Evolutionary conservation across 1,284 basidiomycete species (phyloP).

Genomic region (Puccinia polysora): DNA sequence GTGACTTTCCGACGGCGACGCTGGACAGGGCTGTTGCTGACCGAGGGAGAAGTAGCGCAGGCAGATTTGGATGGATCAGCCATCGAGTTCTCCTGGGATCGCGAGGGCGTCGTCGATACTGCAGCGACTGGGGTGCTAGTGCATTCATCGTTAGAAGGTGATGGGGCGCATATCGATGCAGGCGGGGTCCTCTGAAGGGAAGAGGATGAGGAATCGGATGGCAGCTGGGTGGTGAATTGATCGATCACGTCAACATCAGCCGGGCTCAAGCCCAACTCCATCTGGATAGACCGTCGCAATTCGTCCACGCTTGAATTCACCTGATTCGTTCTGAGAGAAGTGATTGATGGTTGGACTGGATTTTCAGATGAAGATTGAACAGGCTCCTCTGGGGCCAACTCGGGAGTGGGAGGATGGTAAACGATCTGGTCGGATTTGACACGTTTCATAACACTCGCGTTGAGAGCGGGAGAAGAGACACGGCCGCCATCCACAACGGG

Average conservation of each 20-base stretch:
- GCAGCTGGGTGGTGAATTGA: not conserved
- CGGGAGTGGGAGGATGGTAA: not conserved
- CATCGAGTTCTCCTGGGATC: not conserved
- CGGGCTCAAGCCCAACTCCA: not conserved
- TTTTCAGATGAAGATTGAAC: no score
- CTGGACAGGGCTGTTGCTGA: not conserved
- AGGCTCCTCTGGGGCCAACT: not conserved
- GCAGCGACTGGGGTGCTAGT: not conserved
- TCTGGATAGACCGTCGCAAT: not conserved
- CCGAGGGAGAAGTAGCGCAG: not conserved
- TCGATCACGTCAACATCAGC: constrained; percentile 16
- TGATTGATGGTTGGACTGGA: not conserved
- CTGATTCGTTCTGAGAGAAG: no score
- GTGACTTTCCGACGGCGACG: constrained; percentile 16
- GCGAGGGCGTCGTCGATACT: not conserved
- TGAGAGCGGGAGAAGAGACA: not conserved
- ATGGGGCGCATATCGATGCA: not conserved
- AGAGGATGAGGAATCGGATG: not conserved
- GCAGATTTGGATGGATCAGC: not conserved
- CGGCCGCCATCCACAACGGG: not conserved
- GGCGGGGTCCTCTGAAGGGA: not conserved
- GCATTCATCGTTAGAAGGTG: not conserved
- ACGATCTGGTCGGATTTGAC: constrained; percentile 28
- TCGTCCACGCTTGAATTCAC: no score
- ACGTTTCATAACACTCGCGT: constrained; percentile 10